Conservation (phyloP, 2,329 filamentous ascomycete genomes). For the Ophiocordyceps camponoti-floridani region DNA sequence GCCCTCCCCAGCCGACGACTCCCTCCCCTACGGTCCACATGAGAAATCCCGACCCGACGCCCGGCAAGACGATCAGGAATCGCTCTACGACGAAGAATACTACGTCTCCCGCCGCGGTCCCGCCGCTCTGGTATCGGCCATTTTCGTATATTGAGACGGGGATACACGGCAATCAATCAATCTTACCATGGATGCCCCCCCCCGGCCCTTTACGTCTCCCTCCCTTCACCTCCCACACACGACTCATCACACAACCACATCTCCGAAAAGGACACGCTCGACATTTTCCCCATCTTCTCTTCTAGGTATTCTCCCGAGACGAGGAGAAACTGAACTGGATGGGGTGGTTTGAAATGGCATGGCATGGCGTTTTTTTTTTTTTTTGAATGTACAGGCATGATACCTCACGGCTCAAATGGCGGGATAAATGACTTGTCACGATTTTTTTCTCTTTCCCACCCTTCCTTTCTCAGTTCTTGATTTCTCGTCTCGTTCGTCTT, state of each 20-base stretch:
- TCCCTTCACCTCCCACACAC: constrained; percentile 4
- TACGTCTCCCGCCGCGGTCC: constrained; percentile 34
- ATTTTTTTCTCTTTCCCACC: neutral
- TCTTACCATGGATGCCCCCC: too few species aligned
- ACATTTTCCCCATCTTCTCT: too few species aligned
- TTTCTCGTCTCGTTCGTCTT: neutral
- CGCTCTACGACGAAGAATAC: constrained; percentile 32
- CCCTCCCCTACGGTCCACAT: constrained; percentile 40
- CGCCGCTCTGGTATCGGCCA: constrained; percentile 31
- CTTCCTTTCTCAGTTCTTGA: neutral
- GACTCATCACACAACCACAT: neutral
- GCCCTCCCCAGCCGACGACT: constrained; percentile 43
- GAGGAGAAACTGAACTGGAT: neutral
- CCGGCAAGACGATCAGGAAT: constrained; percentile 8
- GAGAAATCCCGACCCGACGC: constrained; percentile 23
- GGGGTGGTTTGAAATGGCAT: constrained; percentile 4
- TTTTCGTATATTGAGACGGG: constrained; percentile 34
- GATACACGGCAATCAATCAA: too few species aligned
- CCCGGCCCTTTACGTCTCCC: neutral
- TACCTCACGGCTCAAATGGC: neutral
- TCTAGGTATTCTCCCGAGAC: neutral
- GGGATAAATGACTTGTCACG: neutral
- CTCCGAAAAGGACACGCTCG: too few species aligned
- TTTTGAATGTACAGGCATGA: neutral
- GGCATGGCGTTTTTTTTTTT: constrained; percentile 10